These are phyloP conservation scores for Phyllosticta citribraziliensis DNA, from an alignment of 2,329 filamentous ascomycete species.

Conservation along the genomic window DNA sequence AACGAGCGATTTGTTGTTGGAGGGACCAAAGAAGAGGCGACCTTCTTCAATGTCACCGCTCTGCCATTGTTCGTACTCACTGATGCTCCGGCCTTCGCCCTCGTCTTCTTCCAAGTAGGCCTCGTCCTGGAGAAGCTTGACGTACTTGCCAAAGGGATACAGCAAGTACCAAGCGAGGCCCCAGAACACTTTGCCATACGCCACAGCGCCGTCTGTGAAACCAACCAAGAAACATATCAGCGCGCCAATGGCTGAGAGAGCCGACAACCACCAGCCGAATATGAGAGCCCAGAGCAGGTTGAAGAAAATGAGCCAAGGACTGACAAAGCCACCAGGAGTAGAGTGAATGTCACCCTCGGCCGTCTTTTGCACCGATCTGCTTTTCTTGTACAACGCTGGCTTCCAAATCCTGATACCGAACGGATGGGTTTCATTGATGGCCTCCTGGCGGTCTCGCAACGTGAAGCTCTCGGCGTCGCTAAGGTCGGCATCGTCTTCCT, in stretches of 20 bases:
- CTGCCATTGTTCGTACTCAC: constrained; percentile 98
- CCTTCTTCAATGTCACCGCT: constrained; percentile 94
- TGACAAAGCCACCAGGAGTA: constrained; percentile 78
- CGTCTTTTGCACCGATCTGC: constrained; percentile 88
- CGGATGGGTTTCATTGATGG: constrained; percentile 97
- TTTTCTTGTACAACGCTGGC: constrained; percentile 95
- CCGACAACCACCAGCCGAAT: constrained; percentile 93
- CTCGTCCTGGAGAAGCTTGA: constrained; percentile 87
- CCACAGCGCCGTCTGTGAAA: constrained; percentile 65
- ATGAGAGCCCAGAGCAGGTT: constrained; percentile 83
- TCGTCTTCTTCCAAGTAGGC: constrained; percentile 90
- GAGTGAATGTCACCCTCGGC: constrained; percentile 97
- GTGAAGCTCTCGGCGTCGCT: constrained; percentile 98
- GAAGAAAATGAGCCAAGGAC: constrained; percentile 73
- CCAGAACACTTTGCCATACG: constrained; percentile 78
- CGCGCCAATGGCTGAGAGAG: constrained; percentile 64
- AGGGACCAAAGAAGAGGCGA: constrained; percentile 86
- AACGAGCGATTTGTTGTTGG: constrained; percentile 62
- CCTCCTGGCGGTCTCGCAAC: constrained; percentile 89
- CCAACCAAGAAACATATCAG: constrained; percentile 70
- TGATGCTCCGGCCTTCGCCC: constrained; percentile 92
- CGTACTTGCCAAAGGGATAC: constrained; percentile 95
- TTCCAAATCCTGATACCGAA: constrained; percentile 99
- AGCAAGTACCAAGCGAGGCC: constrained; percentile 79
- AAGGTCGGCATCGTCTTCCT: constrained; percentile 59